Conservation (phyloP, 2,329 filamentous ascomycete species). For the Acephala macrosclerotiorum region DNA sequence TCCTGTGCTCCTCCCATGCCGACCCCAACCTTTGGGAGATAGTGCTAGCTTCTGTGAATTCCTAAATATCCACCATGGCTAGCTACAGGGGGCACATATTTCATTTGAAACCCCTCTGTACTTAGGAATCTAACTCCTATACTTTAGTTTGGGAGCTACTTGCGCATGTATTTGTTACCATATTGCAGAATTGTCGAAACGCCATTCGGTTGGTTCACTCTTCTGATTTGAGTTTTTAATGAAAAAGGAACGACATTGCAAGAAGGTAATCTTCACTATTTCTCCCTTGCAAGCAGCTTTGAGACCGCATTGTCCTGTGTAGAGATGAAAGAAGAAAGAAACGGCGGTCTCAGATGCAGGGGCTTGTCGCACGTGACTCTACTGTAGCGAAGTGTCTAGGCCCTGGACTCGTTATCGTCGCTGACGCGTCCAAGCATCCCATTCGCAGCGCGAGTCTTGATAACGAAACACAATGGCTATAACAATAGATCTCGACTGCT, state of each 20-base stretch:
- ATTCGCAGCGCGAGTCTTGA: neutral
- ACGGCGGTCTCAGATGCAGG: too few species aligned
- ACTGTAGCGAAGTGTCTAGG: neutral
- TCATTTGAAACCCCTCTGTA: neutral
- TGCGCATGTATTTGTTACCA: neutral
- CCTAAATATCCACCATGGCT: neutral
- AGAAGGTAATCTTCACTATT: too few species aligned
- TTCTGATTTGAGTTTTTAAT: too few species aligned
- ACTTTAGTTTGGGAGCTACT: too few species aligned
- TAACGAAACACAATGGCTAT: neutral
- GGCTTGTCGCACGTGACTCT: neutral
- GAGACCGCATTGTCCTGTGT: too few species aligned
- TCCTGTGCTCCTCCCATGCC: neutral
- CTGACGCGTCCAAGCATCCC: conserved; percentile 4
- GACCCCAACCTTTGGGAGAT: neutral
- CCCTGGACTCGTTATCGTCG: neutral
- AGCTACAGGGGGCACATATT: neutral
- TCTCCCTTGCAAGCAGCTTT: too few species aligned
- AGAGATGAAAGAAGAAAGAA: too few species aligned
- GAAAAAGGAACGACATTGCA: too few species aligned
- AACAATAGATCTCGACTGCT: neutral
- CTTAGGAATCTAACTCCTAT: neutral
- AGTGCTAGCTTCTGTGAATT: neutral
- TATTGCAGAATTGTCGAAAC: neutral
- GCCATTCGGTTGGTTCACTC: too few species aligned